Percentiles rank a stretch among this genome's conserved stretches.
These are phyloP conservation scores for Botryosphaeria agaves DNA, from an alignment of 2,329 filamentous ascomycete genomes.

Conservation along the genomic window DNA sequence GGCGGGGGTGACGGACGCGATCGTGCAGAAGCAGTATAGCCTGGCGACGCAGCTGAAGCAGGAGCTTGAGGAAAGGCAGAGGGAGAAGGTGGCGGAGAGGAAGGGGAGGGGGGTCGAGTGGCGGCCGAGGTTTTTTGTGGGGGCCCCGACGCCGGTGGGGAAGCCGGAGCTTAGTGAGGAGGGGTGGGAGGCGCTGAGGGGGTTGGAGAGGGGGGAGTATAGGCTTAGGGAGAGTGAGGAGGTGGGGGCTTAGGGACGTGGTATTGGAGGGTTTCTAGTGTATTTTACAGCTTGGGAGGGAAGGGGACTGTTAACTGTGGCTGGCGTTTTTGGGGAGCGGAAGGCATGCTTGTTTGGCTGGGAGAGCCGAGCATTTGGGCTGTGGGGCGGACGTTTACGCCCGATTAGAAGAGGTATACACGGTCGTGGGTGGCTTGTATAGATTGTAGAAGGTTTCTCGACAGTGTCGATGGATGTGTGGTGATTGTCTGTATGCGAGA, in stretches of 20 bases:
- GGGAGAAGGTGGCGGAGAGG: slow-evolving; percentile 66
- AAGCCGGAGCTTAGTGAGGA: slow-evolving; percentile 46
- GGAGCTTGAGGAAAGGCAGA: slow-evolving; percentile 79
- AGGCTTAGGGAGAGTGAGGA: slow-evolving; percentile 27
- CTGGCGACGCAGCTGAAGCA: slow-evolving; percentile 77
- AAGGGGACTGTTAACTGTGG: no score
- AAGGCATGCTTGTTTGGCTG: no score
- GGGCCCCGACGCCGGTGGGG: slow-evolving; percentile 39
- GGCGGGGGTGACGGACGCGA: slow-evolving; percentile 74
- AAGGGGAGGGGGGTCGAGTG: slow-evolving; percentile 53
- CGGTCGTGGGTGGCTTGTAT: no score
- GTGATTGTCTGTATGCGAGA: no score
- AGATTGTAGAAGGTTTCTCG: no score
- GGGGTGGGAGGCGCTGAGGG: slow-evolving; percentile 38
- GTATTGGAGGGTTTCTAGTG: neutral
- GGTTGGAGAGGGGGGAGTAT: slow-evolving; percentile 35
- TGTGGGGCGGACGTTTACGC: no score
- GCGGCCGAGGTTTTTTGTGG: slow-evolving; percentile 76
- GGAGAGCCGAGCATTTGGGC: no score
- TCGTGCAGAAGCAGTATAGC: slow-evolving; percentile 63
- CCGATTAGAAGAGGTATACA: no score
- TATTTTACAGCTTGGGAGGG: no score
- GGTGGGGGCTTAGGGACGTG: slow-evolving; percentile 15
- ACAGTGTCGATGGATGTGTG: no score
- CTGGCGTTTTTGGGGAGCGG: no score